phyloP scores from a whole-genome alignment of 225 moss, liverwort and hornwort genomes.

The Bryoerythrophyllum caledonicum region DNA sequence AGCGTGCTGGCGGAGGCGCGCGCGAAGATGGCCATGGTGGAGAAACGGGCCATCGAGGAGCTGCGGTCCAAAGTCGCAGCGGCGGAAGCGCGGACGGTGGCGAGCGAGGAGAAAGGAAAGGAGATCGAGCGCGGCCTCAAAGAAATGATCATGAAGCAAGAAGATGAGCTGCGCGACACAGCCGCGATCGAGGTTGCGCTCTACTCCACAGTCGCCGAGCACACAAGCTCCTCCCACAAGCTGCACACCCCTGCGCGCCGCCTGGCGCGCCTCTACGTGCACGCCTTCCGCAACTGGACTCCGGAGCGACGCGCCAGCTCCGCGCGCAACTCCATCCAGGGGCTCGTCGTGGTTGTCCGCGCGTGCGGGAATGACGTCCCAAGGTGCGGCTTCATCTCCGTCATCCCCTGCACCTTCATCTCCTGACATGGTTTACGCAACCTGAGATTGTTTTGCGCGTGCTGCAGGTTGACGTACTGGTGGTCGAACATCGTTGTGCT shows the following conservation, averaged over 20 bases:
- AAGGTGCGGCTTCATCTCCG: constrained; percentile 56
- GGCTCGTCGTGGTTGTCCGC: constrained; percentile 70
- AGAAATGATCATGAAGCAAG: constrained; percentile 42
- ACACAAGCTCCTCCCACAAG: constrained; percentile 79
- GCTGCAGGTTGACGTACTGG: constrained; percentile 85
- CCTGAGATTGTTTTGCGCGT: neutral
- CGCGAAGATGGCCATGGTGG: constrained; percentile 78
- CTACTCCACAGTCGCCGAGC: constrained; percentile 78
- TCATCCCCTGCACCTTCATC: too few species aligned
- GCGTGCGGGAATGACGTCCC: constrained; percentile 89
- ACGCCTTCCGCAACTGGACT: constrained; percentile 65
- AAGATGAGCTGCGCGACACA: constrained; percentile 75
- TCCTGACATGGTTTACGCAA: neutral
- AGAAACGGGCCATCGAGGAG: constrained; percentile 81
- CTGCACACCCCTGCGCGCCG: constrained; percentile 94
- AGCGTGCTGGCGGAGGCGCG: constrained; percentile 76
- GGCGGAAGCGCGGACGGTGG: constrained; percentile 65
- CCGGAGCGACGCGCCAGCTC: constrained; percentile 68
- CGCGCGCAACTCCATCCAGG: constrained; percentile 71
- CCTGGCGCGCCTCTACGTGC: constrained; percentile 72
- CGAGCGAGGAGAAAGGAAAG: constrained; percentile 55
- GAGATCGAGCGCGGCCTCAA: constrained; percentile 32
- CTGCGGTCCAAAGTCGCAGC: constrained; percentile 70
- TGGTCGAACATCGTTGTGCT: constrained; percentile 91
- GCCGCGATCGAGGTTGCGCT: constrained; percentile 86